phyloP scores from a whole-genome alignment of 129 eudicot genomes.

The Cynara cardunculus region DNA sequence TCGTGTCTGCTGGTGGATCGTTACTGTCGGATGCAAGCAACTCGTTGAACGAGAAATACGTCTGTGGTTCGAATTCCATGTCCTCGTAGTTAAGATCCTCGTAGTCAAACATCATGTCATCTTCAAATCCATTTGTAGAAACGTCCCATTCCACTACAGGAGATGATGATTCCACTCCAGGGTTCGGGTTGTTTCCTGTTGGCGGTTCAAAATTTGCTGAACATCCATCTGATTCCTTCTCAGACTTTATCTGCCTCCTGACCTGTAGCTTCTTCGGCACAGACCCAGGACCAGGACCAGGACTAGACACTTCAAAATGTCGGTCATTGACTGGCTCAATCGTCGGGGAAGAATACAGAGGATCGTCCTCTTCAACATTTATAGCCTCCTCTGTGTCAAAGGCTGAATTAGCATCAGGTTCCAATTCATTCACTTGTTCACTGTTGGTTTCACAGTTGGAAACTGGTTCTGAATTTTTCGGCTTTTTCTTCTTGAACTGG shows the following conservation, averaged over 20 bases:
- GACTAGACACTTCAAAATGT: constrained; percentile 24
- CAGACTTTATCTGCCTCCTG: constrained; percentile 58
- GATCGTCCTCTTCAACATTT: constrained; percentile 37
- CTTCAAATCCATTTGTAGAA: constrained; percentile 50
- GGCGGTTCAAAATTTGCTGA: constrained; percentile 26
- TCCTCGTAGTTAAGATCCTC: constrained; percentile 56
- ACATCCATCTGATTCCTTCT: constrained; percentile 29
- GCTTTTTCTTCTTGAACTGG: constrained; percentile 32
- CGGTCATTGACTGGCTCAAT: constrained; percentile 41
- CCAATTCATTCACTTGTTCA: constrained; percentile 31
- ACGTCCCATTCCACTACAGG: constrained; percentile 57
- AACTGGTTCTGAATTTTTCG: constrained; percentile 24
- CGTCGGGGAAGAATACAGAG: constrained; percentile 43
- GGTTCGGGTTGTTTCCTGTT: constrained; percentile 15
- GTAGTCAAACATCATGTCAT: constrained; percentile 49
- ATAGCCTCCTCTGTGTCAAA: constrained; percentile 29
- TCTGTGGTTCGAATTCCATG: constrained; percentile 87
- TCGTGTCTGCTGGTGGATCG: constrained; percentile 24
- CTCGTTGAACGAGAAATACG: constrained; percentile 87
- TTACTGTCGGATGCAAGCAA: constrained; percentile 56
- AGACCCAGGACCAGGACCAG: constrained; percentile 31
- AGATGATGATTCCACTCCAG: constrained; percentile 33
- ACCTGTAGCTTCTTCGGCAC: constrained; percentile 73
- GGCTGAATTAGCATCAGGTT: constrained; percentile 28
- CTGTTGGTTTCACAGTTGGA: constrained; percentile 25